Evolutionary conservation across 2,329 filamentous ascomycete genomes (phyloP).

Genomic region (Fusarium sp.): DNA sequence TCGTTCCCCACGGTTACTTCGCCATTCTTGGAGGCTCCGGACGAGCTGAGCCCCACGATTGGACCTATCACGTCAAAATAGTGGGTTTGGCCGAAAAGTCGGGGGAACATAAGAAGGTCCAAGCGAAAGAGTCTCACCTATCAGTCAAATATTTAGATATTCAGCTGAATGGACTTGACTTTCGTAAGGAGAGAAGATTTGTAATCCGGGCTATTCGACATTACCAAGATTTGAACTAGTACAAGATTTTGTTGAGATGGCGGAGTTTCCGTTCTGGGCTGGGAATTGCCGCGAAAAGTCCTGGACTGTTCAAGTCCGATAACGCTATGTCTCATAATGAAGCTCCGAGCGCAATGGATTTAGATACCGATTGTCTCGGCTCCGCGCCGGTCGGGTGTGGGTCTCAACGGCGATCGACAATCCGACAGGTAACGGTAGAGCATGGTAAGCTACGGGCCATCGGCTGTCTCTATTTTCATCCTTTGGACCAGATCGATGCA

Average conservation of each 20-base stretch:
- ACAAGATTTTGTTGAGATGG: not conserved
- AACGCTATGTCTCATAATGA: no score
- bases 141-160: slow-evolving; percentile 24
- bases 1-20: slow-evolving; percentile 40
- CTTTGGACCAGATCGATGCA: no score
- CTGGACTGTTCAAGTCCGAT: no score
- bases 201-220: not conserved
- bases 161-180: not conserved
- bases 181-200: not conserved
- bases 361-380: not conserved
- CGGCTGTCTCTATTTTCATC: no score
- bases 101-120: slow-evolving; percentile 34
- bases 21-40: slow-evolving; percentile 22
- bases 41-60: slow-evolving; percentile 34
- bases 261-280: slow-evolving; percentile 23
- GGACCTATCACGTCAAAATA: slow-evolving; percentile 5
- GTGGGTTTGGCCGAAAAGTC: slow-evolving; percentile 46
- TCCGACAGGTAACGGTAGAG: slow-evolving; percentile 3
- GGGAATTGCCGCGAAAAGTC: not conserved
- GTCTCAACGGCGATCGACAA: slow-evolving; percentile 16
- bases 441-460: no score
- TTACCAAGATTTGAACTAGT: not conserved
- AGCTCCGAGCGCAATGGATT: not conserved
- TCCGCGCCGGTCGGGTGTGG: slow-evolving; percentile 23
- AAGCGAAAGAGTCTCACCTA: slow-evolving; percentile 25